Conservation (phyloP, 306 rosid genomes). For the Acacia melanoxylon region DNA sequence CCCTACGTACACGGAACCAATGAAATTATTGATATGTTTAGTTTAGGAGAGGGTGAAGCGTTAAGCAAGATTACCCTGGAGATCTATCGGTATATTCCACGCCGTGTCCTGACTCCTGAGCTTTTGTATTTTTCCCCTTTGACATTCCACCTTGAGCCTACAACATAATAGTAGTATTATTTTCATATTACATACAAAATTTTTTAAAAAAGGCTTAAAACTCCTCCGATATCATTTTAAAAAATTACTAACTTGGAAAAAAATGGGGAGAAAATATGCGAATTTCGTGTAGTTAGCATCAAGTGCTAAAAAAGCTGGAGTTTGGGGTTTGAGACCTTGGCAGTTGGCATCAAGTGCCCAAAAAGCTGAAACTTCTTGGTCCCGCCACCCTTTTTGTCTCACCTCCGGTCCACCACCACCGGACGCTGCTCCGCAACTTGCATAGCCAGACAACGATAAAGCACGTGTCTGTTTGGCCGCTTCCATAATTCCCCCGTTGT, state of each 20-base stretch:
- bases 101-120: not conserved
- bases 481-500: not conserved
- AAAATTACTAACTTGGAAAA: not conserved
- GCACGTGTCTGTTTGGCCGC: not conserved
- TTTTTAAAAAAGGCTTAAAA: not conserved
- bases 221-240: not conserved
- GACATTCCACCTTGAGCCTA: not conserved
- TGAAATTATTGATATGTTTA: not conserved
- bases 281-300: not conserved
- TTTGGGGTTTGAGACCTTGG: not conserved
- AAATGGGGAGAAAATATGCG: not conserved
- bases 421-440: not conserved
- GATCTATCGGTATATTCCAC: not conserved
- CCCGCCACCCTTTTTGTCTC: slow-evolving; percentile 20
- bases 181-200: not conserved
- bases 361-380: not conserved
- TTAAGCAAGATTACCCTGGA: not conserved
- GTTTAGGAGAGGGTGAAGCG: not conserved
- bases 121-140: not conserved
- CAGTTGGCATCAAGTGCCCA: not conserved
- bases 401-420: slow-evolving; percentile 2
- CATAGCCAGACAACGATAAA: not conserved
- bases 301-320: not conserved
- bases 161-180: not conserved
- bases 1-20: not conserved